Evolutionary conservation across 345 rosid genomes (phyloP), one percentile per base, ranked within the genome.

Genomic region (Populus simonii): DNA sequence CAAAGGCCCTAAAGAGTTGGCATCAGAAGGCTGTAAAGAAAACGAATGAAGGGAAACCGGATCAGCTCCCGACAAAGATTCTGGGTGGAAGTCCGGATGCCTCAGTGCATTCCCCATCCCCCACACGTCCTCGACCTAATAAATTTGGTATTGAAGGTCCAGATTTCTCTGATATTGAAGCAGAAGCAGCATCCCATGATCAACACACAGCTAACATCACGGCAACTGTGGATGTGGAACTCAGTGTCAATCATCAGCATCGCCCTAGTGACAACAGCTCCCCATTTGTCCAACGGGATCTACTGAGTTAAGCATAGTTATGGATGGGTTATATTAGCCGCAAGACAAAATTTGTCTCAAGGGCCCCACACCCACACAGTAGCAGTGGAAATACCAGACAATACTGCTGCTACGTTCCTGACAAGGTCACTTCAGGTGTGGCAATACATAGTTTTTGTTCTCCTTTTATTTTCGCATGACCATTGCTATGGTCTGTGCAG

Each of bases 1-100:
- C 93, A 0, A 93, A 87, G 85, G 98, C 99, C 25, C 78, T 96
- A 43, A 91, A 72, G 86, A 87, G 82, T 76, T 96, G 99, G 99
- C 99, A 88, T 57, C 91, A 53, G 78, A 89, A 86, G 8, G 99
- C 97, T 13, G 53, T 63, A 59, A 86, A 83, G 83, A 92, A 87
- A 85, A 88, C 78, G 68, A 66, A 47, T 23, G 92, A 88, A 10
- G 85, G 79, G 45, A 84, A 75, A 68, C 17, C 84, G 17, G 85
- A 76, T 3, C 78, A 74, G 6, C 33, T 27, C 13, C 70, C 70
- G 13, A 76, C 87, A 0, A 81, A 43, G 76, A 81, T 75, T 2
- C 38, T 84, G 67, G 89, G 88, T 0, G 85, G 81, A 27, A 75
- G 79, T 77, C 82, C 85, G 2, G 68, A 49, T 5, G 80, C 23